phyloP scores from a whole-genome alignment of 352 stramenopile species.

The Phytophthora macrochlamydospora region DNA sequence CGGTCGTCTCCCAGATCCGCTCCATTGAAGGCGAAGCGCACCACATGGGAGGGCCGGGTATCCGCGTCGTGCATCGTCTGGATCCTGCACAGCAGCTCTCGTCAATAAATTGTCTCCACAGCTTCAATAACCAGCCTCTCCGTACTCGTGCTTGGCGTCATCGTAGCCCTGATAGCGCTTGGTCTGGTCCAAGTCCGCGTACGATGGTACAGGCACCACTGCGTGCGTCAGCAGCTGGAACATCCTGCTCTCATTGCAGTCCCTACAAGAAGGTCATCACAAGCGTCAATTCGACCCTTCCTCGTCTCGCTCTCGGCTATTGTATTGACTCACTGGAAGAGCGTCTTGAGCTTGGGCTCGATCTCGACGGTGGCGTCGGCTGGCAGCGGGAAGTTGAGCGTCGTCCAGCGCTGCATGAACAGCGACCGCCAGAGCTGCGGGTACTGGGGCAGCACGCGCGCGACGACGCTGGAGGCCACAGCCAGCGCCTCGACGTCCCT shows the following conservation, averaged over 20 bases:
- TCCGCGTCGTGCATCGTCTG: constrained; percentile 30
- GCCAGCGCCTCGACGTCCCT: constrained; percentile 61
- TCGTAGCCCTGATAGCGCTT: constrained; percentile 34
- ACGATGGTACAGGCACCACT: constrained; percentile 64
- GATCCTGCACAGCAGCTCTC: constrained; percentile 18
- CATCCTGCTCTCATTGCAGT: constrained; percentile 60
- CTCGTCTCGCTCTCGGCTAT: background rate
- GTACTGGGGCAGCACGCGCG: constrained; percentile 54
- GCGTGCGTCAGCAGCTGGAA: constrained; percentile 75
- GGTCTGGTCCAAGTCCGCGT: constrained; percentile 65
- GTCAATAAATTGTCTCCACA: background rate
- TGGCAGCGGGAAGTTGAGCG: constrained; percentile 63
- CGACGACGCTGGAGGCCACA: constrained; percentile 47
- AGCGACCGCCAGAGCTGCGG: constrained; percentile 59
- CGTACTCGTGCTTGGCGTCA: constrained; percentile 53
- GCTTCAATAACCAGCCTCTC: constrained; percentile 2
- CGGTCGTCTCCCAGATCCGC: constrained; percentile 66
- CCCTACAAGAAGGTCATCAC: constrained; percentile 10
- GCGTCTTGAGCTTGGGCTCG: constrained; percentile 33
- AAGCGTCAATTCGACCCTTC: background rate
- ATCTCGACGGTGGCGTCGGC: constrained; percentile 23
- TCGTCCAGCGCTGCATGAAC: constrained; percentile 64
- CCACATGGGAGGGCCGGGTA: constrained; percentile 35
- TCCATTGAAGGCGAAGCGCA: constrained; percentile 59
- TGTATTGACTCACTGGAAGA: constrained; percentile 30